Evolutionary conservation across 352 stramenopile species (phyloP), one percentile per base, ranked within the genome.

Genomic region (Globisporangium perplexum): DNA sequence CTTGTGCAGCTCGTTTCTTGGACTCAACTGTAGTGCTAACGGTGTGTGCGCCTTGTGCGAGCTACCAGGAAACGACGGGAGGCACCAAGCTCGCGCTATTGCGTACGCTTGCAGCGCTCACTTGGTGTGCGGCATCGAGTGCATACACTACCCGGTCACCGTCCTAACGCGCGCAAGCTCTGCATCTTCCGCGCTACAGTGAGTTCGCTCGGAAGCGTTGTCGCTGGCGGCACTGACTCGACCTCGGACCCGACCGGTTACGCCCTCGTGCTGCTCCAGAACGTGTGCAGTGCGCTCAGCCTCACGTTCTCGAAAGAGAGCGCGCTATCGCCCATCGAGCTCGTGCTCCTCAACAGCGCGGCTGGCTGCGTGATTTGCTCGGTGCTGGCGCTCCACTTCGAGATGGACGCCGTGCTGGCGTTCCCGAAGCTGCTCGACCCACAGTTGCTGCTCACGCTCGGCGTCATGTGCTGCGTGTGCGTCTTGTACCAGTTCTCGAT

Each of bases 401-500:
- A 90, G 51, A 54, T 41, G 4, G 64, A 83, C n/a, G 36, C 57
- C 0, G 72, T 86, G 33, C 12, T 58, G 18, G 43, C 58, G 18
- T 83, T 82, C 22, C 58, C 59, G 0, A 22, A 46, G 11, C 48
- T 72, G 14, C 42, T 50, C 20, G 62, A 85, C 42, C 30, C 61
- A 3, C 28, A 31, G 14, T 87, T 88, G 38, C 38, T 77, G 12
- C 31, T 28, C 0, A 50, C 69, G 18, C 58, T 80, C 45, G 28
- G 60, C 22, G 26, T 85, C 59, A 86, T 84, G 72, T 86, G 79
- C 65, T 72, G 62, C 61, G 66, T 79, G 41, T 90, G 79, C 50
- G 72, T 86, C 57, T 59, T 88, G 8, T 90, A 88, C 63, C 76
- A 90, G 62, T 83, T 90, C 50, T 78, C 79, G 7, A 68, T 90